Conservation (phyloP, 805 yeast genomes). For the Candida railenensis region DNA sequence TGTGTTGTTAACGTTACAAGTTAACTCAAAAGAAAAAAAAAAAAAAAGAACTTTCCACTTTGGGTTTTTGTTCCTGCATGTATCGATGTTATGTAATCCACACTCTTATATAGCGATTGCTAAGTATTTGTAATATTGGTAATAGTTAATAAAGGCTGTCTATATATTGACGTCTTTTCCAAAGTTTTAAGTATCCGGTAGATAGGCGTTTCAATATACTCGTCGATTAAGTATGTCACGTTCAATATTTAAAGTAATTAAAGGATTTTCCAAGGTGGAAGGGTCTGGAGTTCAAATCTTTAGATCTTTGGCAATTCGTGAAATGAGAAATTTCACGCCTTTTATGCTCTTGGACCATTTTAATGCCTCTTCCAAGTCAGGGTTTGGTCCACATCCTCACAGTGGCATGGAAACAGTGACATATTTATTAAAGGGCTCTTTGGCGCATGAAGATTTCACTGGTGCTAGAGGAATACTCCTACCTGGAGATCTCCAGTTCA, state of each 20-base stretch:
- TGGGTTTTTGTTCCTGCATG: too few species aligned
- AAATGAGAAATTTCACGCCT: slow-evolving; percentile 75
- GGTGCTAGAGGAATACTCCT: slow-evolving; percentile 75
- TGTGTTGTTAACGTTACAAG: too few species aligned
- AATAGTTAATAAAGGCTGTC: too few species aligned
- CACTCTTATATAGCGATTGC: too few species aligned
- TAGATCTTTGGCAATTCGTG: slow-evolving; percentile 70
- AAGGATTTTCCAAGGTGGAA: slow-evolving; percentile 70
- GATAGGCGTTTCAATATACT: too few species aligned
- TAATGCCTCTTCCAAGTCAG: slow-evolving; percentile 53
- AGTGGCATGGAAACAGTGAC: slow-evolving; percentile 84
- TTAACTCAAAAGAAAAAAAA: too few species aligned
- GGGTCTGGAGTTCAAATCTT: slow-evolving; percentile 86
- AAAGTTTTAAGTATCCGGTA: too few species aligned
- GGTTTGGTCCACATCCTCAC: slow-evolving; percentile 84
- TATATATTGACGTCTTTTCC: too few species aligned
- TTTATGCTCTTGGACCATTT: slow-evolving; percentile 83
- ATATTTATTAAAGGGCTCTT: slow-evolving; percentile 58
- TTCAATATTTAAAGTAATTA: slow-evolving; percentile 26
- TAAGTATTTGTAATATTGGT: too few species aligned
- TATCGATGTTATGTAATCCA: too few species aligned
- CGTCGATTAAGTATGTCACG: slow-evolving; percentile 2
- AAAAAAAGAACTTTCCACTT: too few species aligned
- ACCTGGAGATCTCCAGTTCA: slow-evolving; percentile 86
- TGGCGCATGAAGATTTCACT: slow-evolving; percentile 85